Percentiles rank a stretch among this genome's conserved stretches.
Conservation (phyloP, 192 early-diverging fungal genomes). For the Backusella tuberculispora region DNA sequence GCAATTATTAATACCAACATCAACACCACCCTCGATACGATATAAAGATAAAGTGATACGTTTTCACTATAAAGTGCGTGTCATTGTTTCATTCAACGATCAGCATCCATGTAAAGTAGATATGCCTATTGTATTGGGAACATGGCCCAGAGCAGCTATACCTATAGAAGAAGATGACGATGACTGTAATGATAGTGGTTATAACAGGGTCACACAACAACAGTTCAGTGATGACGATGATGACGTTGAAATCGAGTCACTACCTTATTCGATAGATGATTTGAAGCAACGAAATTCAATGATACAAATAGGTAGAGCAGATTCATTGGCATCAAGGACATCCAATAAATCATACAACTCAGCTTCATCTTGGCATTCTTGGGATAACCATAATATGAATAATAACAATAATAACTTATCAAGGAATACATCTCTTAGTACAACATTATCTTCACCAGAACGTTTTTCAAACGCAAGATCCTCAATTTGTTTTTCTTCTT, state of each 20-base stretch:
- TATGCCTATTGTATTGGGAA: constrained; percentile 43
- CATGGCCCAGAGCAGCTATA: constrained; percentile 38
- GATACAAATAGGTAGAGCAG: constrained; percentile 24
- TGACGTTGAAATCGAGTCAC: constrained; percentile 22
- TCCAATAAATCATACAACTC: constrained; percentile 28
- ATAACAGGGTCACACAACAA: neutral
- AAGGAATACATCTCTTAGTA: constrained; percentile 34
- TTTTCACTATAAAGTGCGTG: constrained; percentile 38
- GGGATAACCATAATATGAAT: constrained; percentile 8
- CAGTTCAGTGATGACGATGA: constrained; percentile 14
- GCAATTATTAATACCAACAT: constrained; percentile 37
- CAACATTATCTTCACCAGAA: constrained; percentile 20
- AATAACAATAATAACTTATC: constrained; percentile 16
- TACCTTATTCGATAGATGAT: neutral
- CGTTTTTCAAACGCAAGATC: neutral
- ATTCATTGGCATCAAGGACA: constrained; percentile 29
- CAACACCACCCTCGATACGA: constrained; percentile 35
- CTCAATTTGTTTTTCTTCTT: neutral
- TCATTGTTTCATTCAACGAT: constrained; percentile 4
- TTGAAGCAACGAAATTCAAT: neutral
- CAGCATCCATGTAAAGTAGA: constrained; percentile 23
- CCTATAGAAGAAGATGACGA: constrained; percentile 49
- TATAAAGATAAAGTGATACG: constrained; percentile 28
- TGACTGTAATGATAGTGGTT: constrained; percentile 3
- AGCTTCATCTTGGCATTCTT: constrained; percentile 27